A percentile compares a stretch with the other conserved stretches of the same genome.
phyloP scores from a whole-genome alignment of 148 eudicot species.

The Rhododendron mucronatum region DNA sequence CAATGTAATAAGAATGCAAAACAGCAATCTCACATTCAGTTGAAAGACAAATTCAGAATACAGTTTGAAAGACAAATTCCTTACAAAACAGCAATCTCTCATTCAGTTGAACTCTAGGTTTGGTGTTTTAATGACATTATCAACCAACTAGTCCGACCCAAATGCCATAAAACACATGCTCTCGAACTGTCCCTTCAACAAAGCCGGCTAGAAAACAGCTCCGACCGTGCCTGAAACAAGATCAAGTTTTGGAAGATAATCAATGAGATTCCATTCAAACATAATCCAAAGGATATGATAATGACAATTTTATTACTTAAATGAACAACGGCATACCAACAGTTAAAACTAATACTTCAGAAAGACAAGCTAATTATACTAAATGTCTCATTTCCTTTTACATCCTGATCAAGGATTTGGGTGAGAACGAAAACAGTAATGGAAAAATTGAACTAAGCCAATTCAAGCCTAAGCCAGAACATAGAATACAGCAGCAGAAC shows the following conservation, averaged over 20 bases:
- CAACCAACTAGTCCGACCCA: not conserved
- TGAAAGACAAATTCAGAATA: too few species aligned
- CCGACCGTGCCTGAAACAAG: conserved; percentile 11
- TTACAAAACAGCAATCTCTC: too few species aligned
- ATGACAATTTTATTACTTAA: not conserved
- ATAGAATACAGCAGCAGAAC: too few species aligned
- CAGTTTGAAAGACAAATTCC: too few species aligned
- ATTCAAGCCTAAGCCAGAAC: too few species aligned
- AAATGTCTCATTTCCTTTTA: not conserved
- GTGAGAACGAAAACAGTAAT: not conserved
- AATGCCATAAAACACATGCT: not conserved
- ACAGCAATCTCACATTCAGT: too few species aligned
- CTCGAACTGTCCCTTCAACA: not conserved
- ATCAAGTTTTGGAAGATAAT: not conserved
- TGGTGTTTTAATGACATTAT: too few species aligned
- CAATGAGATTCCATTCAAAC: not conserved
- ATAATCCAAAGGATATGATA: not conserved
- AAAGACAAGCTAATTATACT: not conserved
- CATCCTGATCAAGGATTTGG: not conserved
- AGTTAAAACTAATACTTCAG: not conserved
- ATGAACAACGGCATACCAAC: not conserved
- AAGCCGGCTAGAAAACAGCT: not conserved
- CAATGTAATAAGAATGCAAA: too few species aligned
- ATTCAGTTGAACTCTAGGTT: too few species aligned
- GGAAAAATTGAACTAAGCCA: not conserved